Percentiles rank a stretch among this genome's conserved stretches.
Conservation (phyloP, 2,329 filamentous ascomycete genomes). For the Stromatinia cepivora region DNA sequence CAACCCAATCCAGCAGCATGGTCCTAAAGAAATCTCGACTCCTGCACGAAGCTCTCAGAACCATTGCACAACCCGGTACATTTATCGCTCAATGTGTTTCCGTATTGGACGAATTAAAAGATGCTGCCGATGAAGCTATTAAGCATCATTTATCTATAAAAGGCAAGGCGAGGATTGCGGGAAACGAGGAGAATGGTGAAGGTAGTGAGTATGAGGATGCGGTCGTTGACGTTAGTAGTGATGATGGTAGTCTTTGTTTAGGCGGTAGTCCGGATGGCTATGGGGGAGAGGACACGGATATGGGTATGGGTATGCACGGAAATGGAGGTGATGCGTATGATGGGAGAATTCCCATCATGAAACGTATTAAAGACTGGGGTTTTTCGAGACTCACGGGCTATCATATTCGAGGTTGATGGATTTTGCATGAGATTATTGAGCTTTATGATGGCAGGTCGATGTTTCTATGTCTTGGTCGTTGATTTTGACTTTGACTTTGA, state of each 20-base stretch:
- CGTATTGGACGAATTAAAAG: neutral
- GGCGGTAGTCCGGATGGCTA: neutral
- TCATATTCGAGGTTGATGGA: neutral
- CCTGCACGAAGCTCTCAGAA: neutral
- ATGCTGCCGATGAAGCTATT: neutral
- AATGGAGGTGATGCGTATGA: neutral
- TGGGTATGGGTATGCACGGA: neutral
- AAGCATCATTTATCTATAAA: no score
- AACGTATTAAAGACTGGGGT: neutral
- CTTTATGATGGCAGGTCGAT: neutral
- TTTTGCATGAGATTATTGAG: neutral
- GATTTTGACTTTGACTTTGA: neutral
- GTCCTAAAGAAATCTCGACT: neutral
- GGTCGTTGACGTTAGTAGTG: neutral
- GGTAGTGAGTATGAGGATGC: neutral
- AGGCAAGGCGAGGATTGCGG: fast-evolving
- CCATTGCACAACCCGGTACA: neutral
- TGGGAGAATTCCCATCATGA: neutral
- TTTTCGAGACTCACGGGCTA: neutral
- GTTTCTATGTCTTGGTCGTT: neutral
- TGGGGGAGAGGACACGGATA: neutral
- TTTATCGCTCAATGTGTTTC: neutral
- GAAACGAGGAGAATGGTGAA: neutral
- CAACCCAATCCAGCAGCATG: neutral
- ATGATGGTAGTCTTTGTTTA: neutral